Base-by-base conservation (phyloP, 2,329 filamentous ascomycete species). In the Colletotrichum sojae region DNA sequence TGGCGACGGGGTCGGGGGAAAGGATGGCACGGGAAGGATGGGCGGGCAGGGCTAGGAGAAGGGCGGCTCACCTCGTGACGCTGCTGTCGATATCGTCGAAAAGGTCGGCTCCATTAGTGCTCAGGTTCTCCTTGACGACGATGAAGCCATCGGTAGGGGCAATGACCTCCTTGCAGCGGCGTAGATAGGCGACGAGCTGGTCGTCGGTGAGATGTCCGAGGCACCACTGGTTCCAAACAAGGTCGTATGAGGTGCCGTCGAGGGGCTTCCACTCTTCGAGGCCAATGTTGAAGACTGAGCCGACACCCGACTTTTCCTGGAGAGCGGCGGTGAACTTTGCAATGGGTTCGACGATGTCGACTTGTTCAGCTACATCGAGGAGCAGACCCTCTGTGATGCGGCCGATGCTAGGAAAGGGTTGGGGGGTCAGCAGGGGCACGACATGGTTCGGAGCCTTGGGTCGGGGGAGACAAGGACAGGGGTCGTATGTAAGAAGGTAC, bases 151-250 rank as follows among this genome's bases (percentile, higher is more conserved):
- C 74, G 0, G 76, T 76, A 1, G 76, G 75, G 0, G 67, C 67
- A 3, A 83, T 58, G 0, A 70, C 83, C 0, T 78, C 73, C 55
- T 85, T 86, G 77, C 93, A 93, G 27, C 88, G 84, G 64, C 81
- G 73, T 16, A 98, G 80, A 75, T 91, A 97, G 2, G 82, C 82
- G 1, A 92, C 83, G 4, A 98, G 77, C 77, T 97, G 90, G 8
- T 80, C 80, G 76, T 97, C 94, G 0, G 88, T 94, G 63, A 97
- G 82, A 78, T 98, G 92, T 25, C 93, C 92, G 8, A 95, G 80
- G 79, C 94, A 98, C 94, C 95, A 97, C 79, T 98, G 95, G 60
- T 89, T 91, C 93, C 94, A 97, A 70, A 98, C 90, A 53, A 97
- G 79, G 77, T 95, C 92, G 79, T 98, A 98, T 56, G 81, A 78